Evolutionary conservation across 2,329 filamentous ascomycete genomes (phyloP).

Genomic region (Fusarium abutilonis): DNA sequence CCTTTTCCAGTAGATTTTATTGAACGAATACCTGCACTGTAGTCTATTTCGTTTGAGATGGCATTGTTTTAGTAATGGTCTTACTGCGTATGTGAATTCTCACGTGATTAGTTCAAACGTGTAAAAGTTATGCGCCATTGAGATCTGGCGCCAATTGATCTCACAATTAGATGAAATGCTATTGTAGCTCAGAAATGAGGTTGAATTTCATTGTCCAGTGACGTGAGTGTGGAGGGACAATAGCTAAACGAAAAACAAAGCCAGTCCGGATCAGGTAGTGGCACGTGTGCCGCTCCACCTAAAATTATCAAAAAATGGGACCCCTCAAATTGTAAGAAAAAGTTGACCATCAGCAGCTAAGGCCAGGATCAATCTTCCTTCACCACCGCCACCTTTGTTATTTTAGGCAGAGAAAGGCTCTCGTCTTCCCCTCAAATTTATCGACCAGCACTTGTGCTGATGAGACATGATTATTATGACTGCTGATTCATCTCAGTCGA

Average conservation of each 20-base stretch:
- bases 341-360: constrained; percentile 35
- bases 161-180: too few relatives aligned
- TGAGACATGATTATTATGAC: constrained; percentile 45
- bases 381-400: constrained; percentile 18
- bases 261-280: constrained; percentile 7
- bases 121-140: too few relatives aligned
- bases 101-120: too few relatives aligned
- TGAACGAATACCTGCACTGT: constrained; percentile 12
- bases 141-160: too few relatives aligned
- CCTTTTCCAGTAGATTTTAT: constrained; percentile 21
- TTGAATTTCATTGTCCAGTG: constrained; percentile 16
- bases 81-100: not conserved
- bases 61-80: not conserved
- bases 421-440: constrained; percentile 11
- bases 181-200: constrained; percentile 1
- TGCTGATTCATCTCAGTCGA: constrained; percentile 22
- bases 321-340: constrained; percentile 41
- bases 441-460: constrained; percentile 19
- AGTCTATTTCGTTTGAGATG: not conserved
- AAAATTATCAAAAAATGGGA: constrained; percentile 40
- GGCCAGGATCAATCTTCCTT: constrained; percentile 24
- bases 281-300: constrained; percentile 48
- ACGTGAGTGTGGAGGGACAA: constrained; percentile 30
- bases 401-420: constrained; percentile 1
- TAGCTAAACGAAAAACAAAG: not conserved